A percentile compares a stretch with the other conserved stretches of the same genome.
Evolutionary conservation across 768 basidiomycete species (phyloP).

Genomic region (Rhodosporidiobolus odoratus): DNA sequence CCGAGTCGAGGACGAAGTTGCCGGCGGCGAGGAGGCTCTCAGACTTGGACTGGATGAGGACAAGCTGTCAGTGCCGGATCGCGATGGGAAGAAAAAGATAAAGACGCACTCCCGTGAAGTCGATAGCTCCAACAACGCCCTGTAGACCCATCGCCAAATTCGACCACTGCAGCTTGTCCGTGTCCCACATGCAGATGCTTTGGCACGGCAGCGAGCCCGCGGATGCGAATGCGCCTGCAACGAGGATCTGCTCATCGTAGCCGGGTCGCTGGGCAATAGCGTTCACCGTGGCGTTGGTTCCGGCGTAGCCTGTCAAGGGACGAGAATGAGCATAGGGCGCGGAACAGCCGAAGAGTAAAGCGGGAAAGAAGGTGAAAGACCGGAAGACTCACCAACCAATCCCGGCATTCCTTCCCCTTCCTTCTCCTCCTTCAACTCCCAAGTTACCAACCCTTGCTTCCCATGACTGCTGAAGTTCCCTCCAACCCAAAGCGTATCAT

Average conservation of each 20-base stretch:
- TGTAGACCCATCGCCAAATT: slow-evolving; percentile 70
- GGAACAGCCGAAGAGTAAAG: background rate
- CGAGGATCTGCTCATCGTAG: slow-evolving; percentile 61
- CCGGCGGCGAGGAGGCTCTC: slow-evolving; percentile 74
- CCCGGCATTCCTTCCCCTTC: slow-evolving; percentile 63
- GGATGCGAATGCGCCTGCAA: slow-evolving; percentile 79
- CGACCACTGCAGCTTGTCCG: slow-evolving; percentile 66
- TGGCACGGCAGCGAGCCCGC: slow-evolving; percentile 71
- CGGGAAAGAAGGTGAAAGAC: background rate
- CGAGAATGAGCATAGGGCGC: background rate
- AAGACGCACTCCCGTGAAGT: slow-evolving; percentile 69
- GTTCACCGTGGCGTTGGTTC: slow-evolving; percentile 36
- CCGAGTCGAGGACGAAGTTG: slow-evolving; percentile 63
- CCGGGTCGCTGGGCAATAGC: slow-evolving; percentile 63
- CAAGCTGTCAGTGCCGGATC: too few species aligned
- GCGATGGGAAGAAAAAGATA: background rate
- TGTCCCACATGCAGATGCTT: slow-evolving; percentile 72
- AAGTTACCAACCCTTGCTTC: slow-evolving; percentile 69
- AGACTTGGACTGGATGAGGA: slow-evolving; percentile 65
- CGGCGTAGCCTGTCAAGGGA: slow-evolving; percentile 20
- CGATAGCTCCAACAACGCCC: slow-evolving; percentile 72
- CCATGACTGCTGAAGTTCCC: slow-evolving; percentile 69
- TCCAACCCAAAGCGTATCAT: slow-evolving; percentile 69
- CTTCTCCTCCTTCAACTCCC: slow-evolving; percentile 61
- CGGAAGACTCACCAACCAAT: slow-evolving; percentile 52